These are phyloP conservation scores for Triticum turgidum DNA, from an alignment of 176 grass and related monocot species.

Conservation along the genomic window DNA sequence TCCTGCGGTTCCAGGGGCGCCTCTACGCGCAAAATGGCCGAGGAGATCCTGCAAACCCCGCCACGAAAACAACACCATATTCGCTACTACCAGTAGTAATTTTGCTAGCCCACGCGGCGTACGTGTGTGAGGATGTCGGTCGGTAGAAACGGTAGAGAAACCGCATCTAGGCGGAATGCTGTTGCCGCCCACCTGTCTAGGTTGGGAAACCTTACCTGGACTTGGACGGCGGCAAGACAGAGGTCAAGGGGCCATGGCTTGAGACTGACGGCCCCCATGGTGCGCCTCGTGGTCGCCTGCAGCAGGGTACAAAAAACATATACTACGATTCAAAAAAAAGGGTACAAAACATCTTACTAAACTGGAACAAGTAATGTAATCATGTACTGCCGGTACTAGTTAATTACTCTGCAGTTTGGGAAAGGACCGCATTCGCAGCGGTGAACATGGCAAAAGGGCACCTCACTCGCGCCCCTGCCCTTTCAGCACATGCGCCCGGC, in stretches of 20 bases:
- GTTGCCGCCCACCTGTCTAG: not conserved
- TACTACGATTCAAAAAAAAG: not conserved
- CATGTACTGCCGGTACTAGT: not conserved
- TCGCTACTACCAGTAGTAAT: no score
- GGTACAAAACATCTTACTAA: not conserved
- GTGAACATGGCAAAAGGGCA: conserved; percentile 7
- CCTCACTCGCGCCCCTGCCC: not conserved
- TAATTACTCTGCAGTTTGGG: not conserved
- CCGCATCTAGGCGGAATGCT: not conserved
- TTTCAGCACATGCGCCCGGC: conserved; percentile 34
- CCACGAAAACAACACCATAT: not conserved
- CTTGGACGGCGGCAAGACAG: not conserved
- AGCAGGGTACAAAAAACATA: not conserved
- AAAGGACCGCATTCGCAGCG: not conserved
- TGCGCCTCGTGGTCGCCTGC: not conserved
- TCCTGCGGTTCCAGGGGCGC: not conserved
- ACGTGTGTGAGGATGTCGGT: conserved; percentile 23
- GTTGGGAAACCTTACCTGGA: not conserved
- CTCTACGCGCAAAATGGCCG: not conserved
- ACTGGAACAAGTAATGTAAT: not conserved
- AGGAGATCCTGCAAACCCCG: not conserved
- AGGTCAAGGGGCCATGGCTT: not conserved
- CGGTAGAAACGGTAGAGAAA: not conserved
- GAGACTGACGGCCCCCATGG: not conserved
- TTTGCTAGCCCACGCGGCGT: conserved; percentile 1